These are phyloP conservation scores for Aspergillus arachidicola DNA, from an alignment of 2,329 filamentous ascomycete species.

Conservation along the genomic window DNA sequence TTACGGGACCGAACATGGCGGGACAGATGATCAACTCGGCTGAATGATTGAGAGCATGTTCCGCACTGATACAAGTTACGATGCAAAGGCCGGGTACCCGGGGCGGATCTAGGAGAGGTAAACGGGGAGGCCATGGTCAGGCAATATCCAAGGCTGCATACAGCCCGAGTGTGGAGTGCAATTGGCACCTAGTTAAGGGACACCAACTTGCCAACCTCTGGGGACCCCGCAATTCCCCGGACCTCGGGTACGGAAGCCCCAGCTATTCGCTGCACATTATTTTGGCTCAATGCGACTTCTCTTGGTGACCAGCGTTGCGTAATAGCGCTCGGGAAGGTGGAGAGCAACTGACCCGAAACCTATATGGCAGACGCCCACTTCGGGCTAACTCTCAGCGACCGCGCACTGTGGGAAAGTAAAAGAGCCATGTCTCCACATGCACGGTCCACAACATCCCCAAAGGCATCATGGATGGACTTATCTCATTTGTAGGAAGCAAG, in stretches of 20 bases:
- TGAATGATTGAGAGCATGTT: constrained; percentile 25
- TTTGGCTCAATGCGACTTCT: neutral
- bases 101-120: neutral
- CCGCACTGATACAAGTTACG: constrained; percentile 14
- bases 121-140: neutral
- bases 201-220: neutral
- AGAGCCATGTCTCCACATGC: too few species aligned
- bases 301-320: neutral
- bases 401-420: too few species aligned
- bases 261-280: neutral
- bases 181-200: neutral
- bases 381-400: too few species aligned
- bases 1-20: constrained; percentile 39
- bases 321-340: neutral
- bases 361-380: too few species aligned
- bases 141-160: neutral
- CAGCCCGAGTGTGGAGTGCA: neutral
- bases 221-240: neutral
- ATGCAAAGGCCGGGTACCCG: neutral
- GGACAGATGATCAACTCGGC: constrained; percentile 34
- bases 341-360: neutral
- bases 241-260: too few species aligned
- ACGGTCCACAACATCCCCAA: too few species aligned
- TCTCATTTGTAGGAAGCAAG: too few species aligned
- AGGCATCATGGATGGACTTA: too few species aligned